phyloP scores from a whole-genome alignment of 1,284 basidiomycete species.

The Apiotrichum sp. region DNA sequence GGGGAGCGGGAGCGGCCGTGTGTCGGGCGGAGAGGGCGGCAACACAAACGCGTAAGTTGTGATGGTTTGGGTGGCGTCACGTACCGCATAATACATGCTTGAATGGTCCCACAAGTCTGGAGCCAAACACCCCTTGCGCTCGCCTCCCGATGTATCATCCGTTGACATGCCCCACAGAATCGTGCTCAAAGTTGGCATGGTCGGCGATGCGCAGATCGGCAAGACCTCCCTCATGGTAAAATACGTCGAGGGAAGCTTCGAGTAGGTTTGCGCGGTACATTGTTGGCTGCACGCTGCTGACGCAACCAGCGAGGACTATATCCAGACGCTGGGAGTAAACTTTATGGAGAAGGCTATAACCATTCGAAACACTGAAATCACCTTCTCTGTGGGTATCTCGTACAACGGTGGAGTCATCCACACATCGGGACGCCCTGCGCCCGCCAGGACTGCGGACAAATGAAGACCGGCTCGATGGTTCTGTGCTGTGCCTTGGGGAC shows the following conservation, averaged over 20 bases:
- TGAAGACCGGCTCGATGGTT: too few relatives aligned
- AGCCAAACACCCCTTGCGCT: too few relatives aligned
- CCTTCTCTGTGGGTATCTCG: conserved; percentile 61
- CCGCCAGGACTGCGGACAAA: neutral
- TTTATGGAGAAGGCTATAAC: conserved; percentile 99
- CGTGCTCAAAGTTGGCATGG: conserved; percentile 97
- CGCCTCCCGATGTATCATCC: neutral
- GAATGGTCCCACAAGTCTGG: too few relatives aligned
- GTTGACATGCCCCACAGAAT: conserved; percentile 54
- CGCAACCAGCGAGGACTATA: conserved; percentile 75
- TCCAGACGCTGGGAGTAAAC: conserved; percentile 98
- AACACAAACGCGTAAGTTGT: conserved; percentile 38
- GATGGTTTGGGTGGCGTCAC: too few relatives aligned
- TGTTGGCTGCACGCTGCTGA: neutral
- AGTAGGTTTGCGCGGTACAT: conserved; percentile 44
- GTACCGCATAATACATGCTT: too few relatives aligned
- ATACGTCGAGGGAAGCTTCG: conserved; percentile 94
- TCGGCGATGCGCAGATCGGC: conserved; percentile 97
- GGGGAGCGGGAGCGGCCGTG: conserved; percentile 40
- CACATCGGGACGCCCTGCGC: neutral
- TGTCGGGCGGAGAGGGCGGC: conserved; percentile 39
- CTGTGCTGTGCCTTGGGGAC: too few relatives aligned
- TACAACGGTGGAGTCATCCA: neutral
- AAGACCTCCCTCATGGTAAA: conserved; percentile 98
- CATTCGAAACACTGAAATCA: conserved; percentile 94